Percentiles rank a stretch among this genome's conserved stretches.
These are phyloP conservation scores for Melampsora larici-populina DNA, from an alignment of 1,284 basidiomycete genomes.

Conservation along the genomic window DNA sequence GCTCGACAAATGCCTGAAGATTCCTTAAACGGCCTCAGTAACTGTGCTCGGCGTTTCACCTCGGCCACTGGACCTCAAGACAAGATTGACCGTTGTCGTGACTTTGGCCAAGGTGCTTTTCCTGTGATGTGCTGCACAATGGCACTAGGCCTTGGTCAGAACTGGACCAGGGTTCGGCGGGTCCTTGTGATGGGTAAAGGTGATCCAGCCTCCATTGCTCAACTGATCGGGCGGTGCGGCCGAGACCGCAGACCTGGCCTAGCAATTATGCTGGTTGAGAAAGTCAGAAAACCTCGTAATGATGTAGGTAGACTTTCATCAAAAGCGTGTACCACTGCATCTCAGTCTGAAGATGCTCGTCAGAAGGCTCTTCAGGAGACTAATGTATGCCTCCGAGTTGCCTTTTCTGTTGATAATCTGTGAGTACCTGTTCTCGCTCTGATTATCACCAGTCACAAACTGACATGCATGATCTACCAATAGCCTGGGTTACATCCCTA, in stretches of 20 bases:
- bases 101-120: too few relatives aligned
- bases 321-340: not conserved
- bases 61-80: not conserved
- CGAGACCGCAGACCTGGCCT: not conserved
- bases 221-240: not conserved
- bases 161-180: not conserved
- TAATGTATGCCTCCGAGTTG: not conserved
- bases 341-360: not conserved
- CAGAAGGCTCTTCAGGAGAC: constrained; percentile 3
- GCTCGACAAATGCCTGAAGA: not conserved
- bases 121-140: too few relatives aligned
- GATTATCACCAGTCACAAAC: too few relatives aligned
- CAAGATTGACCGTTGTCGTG: too few relatives aligned
- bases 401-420: too few relatives aligned
- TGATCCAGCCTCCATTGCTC: not conserved
- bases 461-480: too few relatives aligned
- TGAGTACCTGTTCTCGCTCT: too few relatives aligned
- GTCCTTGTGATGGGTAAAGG: constrained; percentile 4
- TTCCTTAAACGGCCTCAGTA: not conserved
- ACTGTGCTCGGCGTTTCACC: not conserved
- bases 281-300: too few relatives aligned
- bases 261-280: constrained; percentile 2
- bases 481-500: constrained; percentile 3
- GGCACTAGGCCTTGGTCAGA: too few relatives aligned
- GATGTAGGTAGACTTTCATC: not conserved